Base-by-base conservation (phyloP, 2,329 filamentous ascomycete genomes). In the Clarireedia homoeocarpa region DNA sequence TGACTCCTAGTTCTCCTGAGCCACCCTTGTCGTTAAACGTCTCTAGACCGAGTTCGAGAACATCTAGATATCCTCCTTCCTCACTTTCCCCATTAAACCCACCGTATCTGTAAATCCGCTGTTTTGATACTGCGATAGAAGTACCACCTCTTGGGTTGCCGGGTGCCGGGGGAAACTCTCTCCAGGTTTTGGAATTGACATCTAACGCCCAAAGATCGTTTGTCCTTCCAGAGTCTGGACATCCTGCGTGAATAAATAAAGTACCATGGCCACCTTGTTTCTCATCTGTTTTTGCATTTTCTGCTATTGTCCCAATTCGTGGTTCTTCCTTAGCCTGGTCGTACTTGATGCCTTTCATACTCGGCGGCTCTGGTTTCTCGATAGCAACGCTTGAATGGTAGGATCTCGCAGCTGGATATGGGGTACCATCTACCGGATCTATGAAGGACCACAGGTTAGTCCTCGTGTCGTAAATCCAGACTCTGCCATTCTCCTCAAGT, bases 151-250 rank as follows among this genome's bases (percentile, higher is more conserved):
- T 78, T 0, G 80, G 73, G 6, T 84, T 80, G 1, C 79, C 84
- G 0, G 88, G 88, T 0, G 88, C 89, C 6, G 80, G 70, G 0
- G 85, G 77, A 14, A 89, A 75, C 65, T 85, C 77, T 40, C 76
- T 82, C 90, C 90, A 95, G 2, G 77, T 74, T 53, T 77, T 74
- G 6, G 76, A 77, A 48, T 73, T 74, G 24, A 92, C 71, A 65
- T 86, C 83, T 67, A 95, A 95, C 0, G 82, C 81, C 90, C 90
- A 95, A 5, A 91, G 71, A 67, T 95, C 90, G 10, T 75, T 73
- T 40, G 75, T 74, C 3, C 88, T 74, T 3, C 83, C 75, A 10
- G 83, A 86, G 27, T 73, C 77, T 5, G 80, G 77, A 65, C 84
- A 88, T 3, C 90, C 89, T 4, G 86, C 89, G 68, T 95, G 89